Base-by-base conservation (phyloP, 495 filamentous ascomycete genomes). In the Neurospora discreta region DNA sequence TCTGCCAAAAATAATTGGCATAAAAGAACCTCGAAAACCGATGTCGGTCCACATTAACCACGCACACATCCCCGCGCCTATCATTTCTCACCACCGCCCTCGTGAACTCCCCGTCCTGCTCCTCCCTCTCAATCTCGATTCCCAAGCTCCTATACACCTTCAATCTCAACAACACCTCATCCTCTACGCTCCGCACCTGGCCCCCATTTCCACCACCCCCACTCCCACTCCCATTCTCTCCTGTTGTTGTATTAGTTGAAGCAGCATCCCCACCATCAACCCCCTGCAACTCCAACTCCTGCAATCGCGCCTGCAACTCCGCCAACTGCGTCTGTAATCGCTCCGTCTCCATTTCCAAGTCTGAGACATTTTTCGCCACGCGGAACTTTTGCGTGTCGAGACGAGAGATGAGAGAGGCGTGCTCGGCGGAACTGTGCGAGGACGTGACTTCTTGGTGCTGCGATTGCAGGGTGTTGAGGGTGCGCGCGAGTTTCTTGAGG, bases 351-450 rank as follows among this genome's bases (percentile, higher is more conserved):
- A 95, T 94, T 83, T 99, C 95, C 3, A 95, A 82, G 76, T 98
- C 95, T 1, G 89, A 89, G 0, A 91, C 92, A 11, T 90, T 87
- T 81, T 99, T 99, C 8, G 95, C 95, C 71, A 92, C 88, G 70
- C 93, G 91, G 81, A 98, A 99, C 81, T 98, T 98, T 78, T 97
- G 91, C 8, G 92, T 94, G 82, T 96, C 93, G 69, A 96, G 88
- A 67, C 91, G 89, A 68, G 94, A 87, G 68, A 97, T 95, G 74
- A 92, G 87, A 69, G 85, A 87, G 30, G 93, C 92, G 80, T 97
- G 94, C 70, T 88, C 88, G 71, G 89, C 86, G 8, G 90, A 87
- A 70, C 91, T 91, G 82, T 95, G 91, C 0, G 87, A 83, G 1
- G 87, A 81, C 3, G 92, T 83, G 4, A 90, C 89, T 79, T 95